These are phyloP conservation scores for Larix kaempferi DNA, from an alignment of 75 land plant genomes.

Conservation along the genomic window DNA sequence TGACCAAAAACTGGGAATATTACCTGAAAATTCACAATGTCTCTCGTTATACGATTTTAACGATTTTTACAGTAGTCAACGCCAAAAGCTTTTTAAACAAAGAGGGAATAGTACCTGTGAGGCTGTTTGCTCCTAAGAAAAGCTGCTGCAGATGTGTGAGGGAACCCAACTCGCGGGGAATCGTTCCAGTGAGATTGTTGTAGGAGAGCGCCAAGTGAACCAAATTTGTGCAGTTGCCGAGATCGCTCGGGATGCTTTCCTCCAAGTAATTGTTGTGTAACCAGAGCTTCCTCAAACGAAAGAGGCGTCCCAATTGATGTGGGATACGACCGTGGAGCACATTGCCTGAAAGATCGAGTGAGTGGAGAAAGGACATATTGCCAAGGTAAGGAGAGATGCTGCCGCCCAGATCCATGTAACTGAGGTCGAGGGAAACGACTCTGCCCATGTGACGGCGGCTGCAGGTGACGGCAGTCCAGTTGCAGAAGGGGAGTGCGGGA, in stretches of 20 bases:
- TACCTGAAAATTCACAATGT: neutral
- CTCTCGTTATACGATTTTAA: too few species aligned
- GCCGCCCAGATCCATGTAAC: conserved; percentile 17
- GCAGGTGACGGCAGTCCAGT: conserved; percentile 16
- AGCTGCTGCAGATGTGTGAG: neutral
- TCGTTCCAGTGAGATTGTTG: conserved; percentile 28
- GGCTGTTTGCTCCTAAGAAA: too few species aligned
- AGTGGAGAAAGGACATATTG: conserved; percentile 18
- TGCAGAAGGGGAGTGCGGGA: conserved; percentile 7
- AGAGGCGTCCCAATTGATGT: conserved; percentile 4
- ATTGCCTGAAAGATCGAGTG: conserved; percentile 13
- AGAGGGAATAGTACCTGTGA: conserved; percentile 27
- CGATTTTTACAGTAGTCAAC: neutral
- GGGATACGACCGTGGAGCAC: conserved; percentile 23
- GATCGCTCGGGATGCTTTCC: conserved; percentile 11
- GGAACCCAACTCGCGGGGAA: conserved; percentile 33
- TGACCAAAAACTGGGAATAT: conserved; percentile 3
- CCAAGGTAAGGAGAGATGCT: conserved; percentile 17
- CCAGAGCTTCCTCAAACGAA: conserved; percentile 8
- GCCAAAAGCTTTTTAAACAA: conserved; percentile 18
- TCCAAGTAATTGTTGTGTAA: conserved; percentile 13
- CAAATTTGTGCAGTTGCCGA: conserved; percentile 16
- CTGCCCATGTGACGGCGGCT: neutral
- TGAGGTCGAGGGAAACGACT: conserved; percentile 22
- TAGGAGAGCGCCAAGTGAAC: conserved; percentile 22